Evolutionary conservation across 2,329 filamentous ascomycete species (phyloP), one percentile per base, ranked within the genome.

Genomic region (Talaromyces albobiverticillius): DNA sequence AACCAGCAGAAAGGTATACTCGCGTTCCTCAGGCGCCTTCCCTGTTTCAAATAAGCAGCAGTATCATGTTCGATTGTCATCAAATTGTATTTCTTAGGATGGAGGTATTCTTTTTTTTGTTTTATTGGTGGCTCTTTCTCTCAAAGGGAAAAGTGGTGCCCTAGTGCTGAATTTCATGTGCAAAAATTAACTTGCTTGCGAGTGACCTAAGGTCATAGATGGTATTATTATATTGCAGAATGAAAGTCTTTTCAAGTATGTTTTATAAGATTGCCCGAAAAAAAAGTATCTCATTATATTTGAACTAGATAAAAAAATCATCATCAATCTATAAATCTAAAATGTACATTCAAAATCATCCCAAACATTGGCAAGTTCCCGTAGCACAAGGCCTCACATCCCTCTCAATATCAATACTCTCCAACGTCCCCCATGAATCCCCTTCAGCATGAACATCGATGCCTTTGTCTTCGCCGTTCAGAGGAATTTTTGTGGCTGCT

Each of bases 351-450:
- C 36, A 40, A n/a, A n/a, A 18, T 22, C 16, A 16, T n/a, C 16
- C 7, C 18, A 69, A 59, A 64, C 71, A 73, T 2, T 42, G 38
- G 60, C 74, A 77, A 14, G 53, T 55, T 7, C 72, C 73, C 36
- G 60, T 67, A 4, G 74, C 74, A 66, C 75, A 77, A 23, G 65
- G 63, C 16, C 59, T 59, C 10, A 78, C 62, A 62, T 81, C 78
- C 52, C 62, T 57, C 36, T 80, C 76, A 45, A 81, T 66, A 69
- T 81, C 71, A 57, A 81, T 59, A 32, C 63, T 64, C 54, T 67
- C 61, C 60, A 80, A 75, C 3, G 64, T 61, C 22, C 70, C 68
- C 67, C 77, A 73, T 0, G 71, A 53, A 59, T 70, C 68, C 2
- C 16, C 22, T 16, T 26, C 51, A 14, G 20, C 53, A 23, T 41